Conservation (phyloP, 2,329 filamentous ascomycete species). For the Exserohilum turcica region DNA sequence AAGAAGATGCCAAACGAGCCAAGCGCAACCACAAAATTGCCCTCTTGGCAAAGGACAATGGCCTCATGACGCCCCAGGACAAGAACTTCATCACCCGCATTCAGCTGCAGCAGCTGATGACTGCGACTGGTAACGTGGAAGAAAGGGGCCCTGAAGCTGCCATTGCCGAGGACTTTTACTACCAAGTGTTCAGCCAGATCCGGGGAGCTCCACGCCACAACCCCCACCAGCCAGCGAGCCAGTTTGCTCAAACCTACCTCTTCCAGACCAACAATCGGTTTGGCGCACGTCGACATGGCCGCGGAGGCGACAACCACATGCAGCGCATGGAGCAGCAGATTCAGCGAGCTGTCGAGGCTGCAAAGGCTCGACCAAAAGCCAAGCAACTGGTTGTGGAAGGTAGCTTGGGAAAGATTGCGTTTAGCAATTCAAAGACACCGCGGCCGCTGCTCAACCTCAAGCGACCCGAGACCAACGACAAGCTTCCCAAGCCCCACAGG, state of each 20-base stretch:
- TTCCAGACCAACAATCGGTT: conserved; percentile 91
- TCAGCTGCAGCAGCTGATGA: conserved; percentile 92
- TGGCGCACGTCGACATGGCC: conserved; percentile 74
- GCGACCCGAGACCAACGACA: conserved; percentile 71
- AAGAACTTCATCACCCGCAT: conserved; percentile 99
- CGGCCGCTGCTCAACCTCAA: conserved; percentile 96
- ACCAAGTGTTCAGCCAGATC: conserved; percentile 95
- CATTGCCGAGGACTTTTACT: conserved; percentile 94
- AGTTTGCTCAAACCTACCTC: conserved; percentile 96
- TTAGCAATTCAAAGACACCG: conserved; percentile 97
- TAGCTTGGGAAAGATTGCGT: conserved; percentile 95
- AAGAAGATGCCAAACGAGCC: conserved; percentile 90
- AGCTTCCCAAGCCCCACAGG: conserved; percentile 49
- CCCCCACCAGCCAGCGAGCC: conserved; percentile 88
- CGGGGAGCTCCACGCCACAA: conserved; percentile 87
- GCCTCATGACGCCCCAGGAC: conserved; percentile 97
- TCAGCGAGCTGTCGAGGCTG: conserved; percentile 93
- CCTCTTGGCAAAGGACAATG: conserved; percentile 89
- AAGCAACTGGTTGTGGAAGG: conserved; percentile 96
- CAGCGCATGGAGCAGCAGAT: conserved; percentile 99
- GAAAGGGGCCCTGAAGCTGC: conserved; percentile 80
- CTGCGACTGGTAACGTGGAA: conserved; percentile 84
- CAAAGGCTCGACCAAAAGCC: conserved; percentile 97
- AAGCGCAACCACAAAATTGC: conserved; percentile 99
- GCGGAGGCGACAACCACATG: conserved; percentile 93